A percentile compares a stretch with the other conserved stretches of the same genome.
phyloP scores from a whole-genome alignment of 768 basidiomycete genomes.

The Suillus subalutaceus region DNA sequence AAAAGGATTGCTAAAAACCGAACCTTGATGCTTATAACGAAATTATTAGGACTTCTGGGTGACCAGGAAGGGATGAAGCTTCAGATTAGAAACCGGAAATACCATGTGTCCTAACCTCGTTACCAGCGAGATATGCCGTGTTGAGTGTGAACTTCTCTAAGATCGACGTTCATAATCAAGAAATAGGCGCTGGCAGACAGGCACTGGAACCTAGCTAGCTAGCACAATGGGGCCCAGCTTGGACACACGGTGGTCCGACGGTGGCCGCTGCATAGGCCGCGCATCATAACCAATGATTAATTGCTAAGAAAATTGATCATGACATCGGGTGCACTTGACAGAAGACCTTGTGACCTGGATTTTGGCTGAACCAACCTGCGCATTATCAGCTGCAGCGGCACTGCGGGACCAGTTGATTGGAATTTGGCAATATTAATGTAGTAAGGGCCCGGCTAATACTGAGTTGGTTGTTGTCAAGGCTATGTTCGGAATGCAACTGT shows the following conservation, averaged over 20 bases:
- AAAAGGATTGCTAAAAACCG: not conserved
- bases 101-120: not conserved
- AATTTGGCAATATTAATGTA: no score
- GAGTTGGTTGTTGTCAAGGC: no score
- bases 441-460: no score
- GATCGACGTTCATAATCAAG: not conserved
- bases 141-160: not conserved
- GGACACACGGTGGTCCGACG: not conserved
- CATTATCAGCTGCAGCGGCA: no score
- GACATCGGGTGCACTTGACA: not conserved
- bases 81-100: constrained; percentile 1
- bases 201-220: not conserved
- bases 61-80: not conserved
- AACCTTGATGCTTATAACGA: not conserved
- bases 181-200: not conserved
- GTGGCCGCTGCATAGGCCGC: not conserved
- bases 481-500: no score
- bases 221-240: not conserved
- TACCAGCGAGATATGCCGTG: not conserved
- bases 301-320: not conserved
- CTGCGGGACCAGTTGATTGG: no score
- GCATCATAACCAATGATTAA: not conserved
- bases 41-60: not conserved
- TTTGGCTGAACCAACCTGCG: not conserved
- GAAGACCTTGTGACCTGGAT: not conserved